Base-by-base conservation (phyloP, 2,329 filamentous ascomycete genomes). In the Fusarium citri region DNA sequence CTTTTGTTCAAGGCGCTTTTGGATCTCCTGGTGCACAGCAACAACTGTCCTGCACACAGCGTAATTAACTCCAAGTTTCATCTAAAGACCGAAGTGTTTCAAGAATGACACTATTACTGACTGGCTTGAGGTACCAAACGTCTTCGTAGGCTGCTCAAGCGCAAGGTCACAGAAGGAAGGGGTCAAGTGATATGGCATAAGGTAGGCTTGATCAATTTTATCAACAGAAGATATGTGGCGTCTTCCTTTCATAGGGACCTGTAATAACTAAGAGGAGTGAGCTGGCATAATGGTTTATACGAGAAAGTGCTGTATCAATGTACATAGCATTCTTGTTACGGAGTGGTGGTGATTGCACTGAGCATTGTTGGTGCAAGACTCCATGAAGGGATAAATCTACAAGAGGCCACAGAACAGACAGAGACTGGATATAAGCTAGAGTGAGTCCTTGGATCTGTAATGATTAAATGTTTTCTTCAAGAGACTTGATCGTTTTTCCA, bases 391-490 rank as follows among this genome's bases (percentile, higher is more conserved):
- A 37, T n/a, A n/a, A 9, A n/a, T n/a, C 10, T 37, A 11, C 10
- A 6, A 37, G 34, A 37, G 1, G 6, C 11, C 6, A 4, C 6
- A 18, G 34, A 37, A 11, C 34, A 37, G 34, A 12, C 34, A 37
- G 11, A 37, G 1, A n/a, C 5, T 9, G 18, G 11, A 6, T 7
- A n/a, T 12, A 37, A 12, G 34, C 34, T n/a, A 4, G 6, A n/a
- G 34, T 12, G 5, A 37, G 10, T 37, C 34, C 3, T 18, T 37
- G 12, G n/a, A 37, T n/a, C 1, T 37, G 34, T 37, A 37, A 1
- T 10, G 10, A n/a, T 7, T 37, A 3, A n/a, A n/a, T 7, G 1
- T 18, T 37, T n/a, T n/a, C 5, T 2, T 4, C 18, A 12, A n/a
- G 3, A 37, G 6, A 6, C 10, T 37, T n/a, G 6, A 37, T 37